Conservation (phyloP, 441 rosid species). For the Croton setiger region DNA sequence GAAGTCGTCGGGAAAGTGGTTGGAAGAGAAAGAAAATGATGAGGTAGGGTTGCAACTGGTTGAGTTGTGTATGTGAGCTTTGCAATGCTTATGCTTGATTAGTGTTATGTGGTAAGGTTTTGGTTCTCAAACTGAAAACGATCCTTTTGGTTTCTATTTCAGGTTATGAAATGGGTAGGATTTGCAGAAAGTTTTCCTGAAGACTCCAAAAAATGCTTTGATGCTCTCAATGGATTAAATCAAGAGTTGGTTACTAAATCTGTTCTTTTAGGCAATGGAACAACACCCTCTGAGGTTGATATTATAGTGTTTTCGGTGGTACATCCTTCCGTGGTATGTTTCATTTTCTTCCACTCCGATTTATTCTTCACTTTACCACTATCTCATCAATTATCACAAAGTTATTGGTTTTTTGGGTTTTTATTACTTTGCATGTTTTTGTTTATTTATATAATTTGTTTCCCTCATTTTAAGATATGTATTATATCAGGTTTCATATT, state of each 20-base stretch:
- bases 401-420: not conserved
- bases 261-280: slow-evolving; percentile 69
- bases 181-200: slow-evolving; percentile 61
- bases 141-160: slow-evolving; percentile 15
- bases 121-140: not conserved
- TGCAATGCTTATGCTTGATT: not conserved
- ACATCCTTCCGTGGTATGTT: slow-evolving; percentile 66
- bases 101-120: slow-evolving; percentile 1
- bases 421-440: not conserved
- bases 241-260: slow-evolving; percentile 59
- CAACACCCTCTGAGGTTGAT: slow-evolving; percentile 73
- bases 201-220: slow-evolving; percentile 40
- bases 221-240: slow-evolving; percentile 50
- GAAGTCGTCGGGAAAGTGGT: slow-evolving; percentile 44
- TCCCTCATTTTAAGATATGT: not conserved
- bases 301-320: slow-evolving; percentile 59
- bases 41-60: slow-evolving; percentile 42
- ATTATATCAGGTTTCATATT: not conserved
- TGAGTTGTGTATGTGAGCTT: not conserved
- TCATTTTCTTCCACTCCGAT: slow-evolving; percentile 12
- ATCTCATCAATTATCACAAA: not conserved
- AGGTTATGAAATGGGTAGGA: slow-evolving; percentile 80
- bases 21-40: slow-evolving; percentile 28
- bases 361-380: not conserved
- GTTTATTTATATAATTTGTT: not conserved